Percentiles rank a stretch among this genome's conserved stretches.
phyloP scores from a whole-genome alignment of 768 basidiomycete species.

The Baorangia bicolor region DNA sequence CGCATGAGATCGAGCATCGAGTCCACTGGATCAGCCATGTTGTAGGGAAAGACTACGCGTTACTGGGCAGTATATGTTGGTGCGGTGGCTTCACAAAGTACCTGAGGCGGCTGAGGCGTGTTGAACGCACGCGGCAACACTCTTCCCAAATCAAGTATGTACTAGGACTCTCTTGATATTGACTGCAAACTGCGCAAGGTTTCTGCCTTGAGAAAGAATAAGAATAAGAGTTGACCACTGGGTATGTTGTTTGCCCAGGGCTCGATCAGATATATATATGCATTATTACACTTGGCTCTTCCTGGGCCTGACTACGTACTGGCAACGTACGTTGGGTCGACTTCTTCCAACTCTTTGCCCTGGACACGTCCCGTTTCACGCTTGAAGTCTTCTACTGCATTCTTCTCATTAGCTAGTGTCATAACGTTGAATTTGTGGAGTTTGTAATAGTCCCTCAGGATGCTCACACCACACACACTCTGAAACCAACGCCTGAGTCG shows the following conservation, averaged over 20 bases:
- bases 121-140: background rate
- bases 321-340: background rate
- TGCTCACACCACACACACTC: slow-evolving; percentile 74
- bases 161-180: background rate
- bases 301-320: background rate
- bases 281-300: background rate
- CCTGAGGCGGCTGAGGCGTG: no score
- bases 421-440: slow-evolving; percentile 78
- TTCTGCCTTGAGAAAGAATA: background rate
- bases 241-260: background rate
- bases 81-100: background rate
- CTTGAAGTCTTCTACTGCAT: slow-evolving; percentile 36
- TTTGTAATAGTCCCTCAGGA: slow-evolving; percentile 70
- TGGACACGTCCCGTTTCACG: slow-evolving; percentile 35
- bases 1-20: slow-evolving; percentile 96
- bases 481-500: slow-evolving; percentile 28
- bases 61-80: background rate
- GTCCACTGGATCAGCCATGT: slow-evolving; percentile 78
- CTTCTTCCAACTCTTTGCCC: slow-evolving; percentile 12
- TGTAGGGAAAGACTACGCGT: slow-evolving; percentile 9
- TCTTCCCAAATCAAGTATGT: slow-evolving; percentile 12
- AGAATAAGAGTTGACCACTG: background rate
- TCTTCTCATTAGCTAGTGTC: slow-evolving; percentile 60
- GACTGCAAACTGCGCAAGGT: background rate
- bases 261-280: background rate